These are phyloP conservation scores for Recurvomyces mirabilis DNA, from an alignment of 495 filamentous ascomycete species.

Conservation along the genomic window DNA sequence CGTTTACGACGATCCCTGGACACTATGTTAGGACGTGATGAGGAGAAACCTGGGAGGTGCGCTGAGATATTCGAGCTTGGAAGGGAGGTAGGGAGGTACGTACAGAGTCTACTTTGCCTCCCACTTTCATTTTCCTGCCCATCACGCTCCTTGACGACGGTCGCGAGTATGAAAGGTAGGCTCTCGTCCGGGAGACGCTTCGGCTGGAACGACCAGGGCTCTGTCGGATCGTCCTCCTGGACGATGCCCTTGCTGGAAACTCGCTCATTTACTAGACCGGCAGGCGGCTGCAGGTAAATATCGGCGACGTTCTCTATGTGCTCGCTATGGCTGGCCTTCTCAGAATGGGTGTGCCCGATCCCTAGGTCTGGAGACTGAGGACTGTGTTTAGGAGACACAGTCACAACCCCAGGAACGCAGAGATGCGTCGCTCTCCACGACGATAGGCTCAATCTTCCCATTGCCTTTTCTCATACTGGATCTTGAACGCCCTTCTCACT, in stretches of 20 bases:
- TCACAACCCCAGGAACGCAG: no score
- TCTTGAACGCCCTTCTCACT: no score
- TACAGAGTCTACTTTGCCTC: constrained; percentile 18
- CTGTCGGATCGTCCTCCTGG: no score
- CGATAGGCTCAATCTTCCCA: no score
- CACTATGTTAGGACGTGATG: neutral
- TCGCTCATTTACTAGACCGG: neutral
- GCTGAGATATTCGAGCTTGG: neutral
- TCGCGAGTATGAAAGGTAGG: constrained; percentile 14
- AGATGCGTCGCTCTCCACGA: no score
- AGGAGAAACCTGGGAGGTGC: no score
- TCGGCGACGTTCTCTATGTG: neutral
- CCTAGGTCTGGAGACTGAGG: no score
- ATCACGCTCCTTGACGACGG: constrained; percentile 7
- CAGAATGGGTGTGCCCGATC: neutral
- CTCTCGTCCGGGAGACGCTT: constrained; percentile 3
- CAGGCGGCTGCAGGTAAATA: no score
- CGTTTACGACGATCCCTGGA: constrained; percentile 12
- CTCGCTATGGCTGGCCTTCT: neutral
- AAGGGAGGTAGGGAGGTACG: constrained; percentile 6
- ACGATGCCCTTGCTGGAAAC: no score
- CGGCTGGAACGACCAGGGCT: constrained; percentile 1
- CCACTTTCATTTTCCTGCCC: constrained; percentile 3
- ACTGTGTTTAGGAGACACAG: no score
- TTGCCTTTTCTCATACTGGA: no score